Evolutionary conservation across 2,329 filamentous ascomycete species (phyloP).

Genomic region (Chrysoporthe deuterocubensis): DNA sequence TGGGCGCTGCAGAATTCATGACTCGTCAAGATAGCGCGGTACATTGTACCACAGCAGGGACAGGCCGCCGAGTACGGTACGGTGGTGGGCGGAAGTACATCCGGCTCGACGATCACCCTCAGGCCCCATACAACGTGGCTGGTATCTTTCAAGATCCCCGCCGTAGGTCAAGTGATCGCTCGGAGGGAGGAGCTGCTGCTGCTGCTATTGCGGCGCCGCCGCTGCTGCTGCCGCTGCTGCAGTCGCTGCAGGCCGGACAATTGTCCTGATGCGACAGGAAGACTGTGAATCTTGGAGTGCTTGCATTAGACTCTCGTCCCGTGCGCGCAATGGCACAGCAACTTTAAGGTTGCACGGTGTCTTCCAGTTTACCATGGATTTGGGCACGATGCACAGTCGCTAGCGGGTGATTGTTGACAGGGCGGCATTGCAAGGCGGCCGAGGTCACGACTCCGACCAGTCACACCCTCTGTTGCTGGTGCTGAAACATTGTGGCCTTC

Average conservation of each 20-base stretch:
- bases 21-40: neutral
- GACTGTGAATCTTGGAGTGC: neutral
- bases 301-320: constrained; percentile 3
- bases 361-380: neutral
- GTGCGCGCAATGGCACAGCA: neutral
- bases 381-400: constrained; percentile 10
- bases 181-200: neutral
- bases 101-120: neutral
- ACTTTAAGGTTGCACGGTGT: neutral
- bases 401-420: constrained; percentile 13
- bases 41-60: neutral
- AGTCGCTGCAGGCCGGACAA: neutral
- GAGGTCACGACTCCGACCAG: neutral
- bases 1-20: neutral
- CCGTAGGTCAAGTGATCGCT: constrained; percentile 11
- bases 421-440: constrained; percentile 16
- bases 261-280: constrained; percentile 6
- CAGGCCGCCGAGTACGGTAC: no score
- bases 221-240: constrained; percentile 10
- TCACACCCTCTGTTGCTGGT: neutral
- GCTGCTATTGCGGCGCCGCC: constrained; percentile 6
- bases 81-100: neutral
- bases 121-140: neutral
- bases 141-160: neutral
- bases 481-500: constrained; percentile 18